Base-by-base conservation (phyloP, 2,329 filamentous ascomycete genomes). In the Clarireedia hainanense region DNA sequence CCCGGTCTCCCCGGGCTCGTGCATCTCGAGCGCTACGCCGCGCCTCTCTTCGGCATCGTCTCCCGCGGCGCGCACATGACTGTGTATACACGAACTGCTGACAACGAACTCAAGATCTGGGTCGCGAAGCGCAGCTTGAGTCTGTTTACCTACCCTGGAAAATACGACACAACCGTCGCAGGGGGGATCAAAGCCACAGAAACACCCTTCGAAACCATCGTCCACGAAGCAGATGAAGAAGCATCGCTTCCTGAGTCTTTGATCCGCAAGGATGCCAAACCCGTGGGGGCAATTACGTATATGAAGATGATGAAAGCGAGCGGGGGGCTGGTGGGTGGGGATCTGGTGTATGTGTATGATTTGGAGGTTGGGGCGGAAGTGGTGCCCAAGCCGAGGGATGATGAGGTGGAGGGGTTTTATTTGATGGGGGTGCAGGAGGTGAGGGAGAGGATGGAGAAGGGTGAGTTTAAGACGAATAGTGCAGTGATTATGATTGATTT, bases 381-480 rank as follows among this genome's bases (percentile, higher is more conserved):
- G 3, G 69, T 81, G 26, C 86, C 84, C 0, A 79, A 76, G 60
- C 88, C 89, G 0, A 77, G 80, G 9, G 89, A 95, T 67, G 82
- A 84, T 39, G 90, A 95, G 72, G 89, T 95, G 0, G 83, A 88
- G 58, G 79, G 80, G 58, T 95, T 95, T 66, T 74, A 80, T 60
- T 73, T 91, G 59, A 82, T 84, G 81, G 76, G 70, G 7, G 75
- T 91, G 12, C 67, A 68, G 0, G 72, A 78, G 64, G 80, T 91
- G 5, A 76, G 81, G 67, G 67, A 72, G 55, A 81, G 83, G 1
- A 75, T 95, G 75, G 71, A 76, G 24, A 74, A 73, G 15, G 83
- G 83, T 1, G 81, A 89, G 68, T 95, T 95, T 73, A 95, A 95
- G 75, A 85, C 90, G 0, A 95, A 95, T 65, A 90, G 88, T 63